A percentile compares a stretch with the other conserved stretches of the same genome.
These are phyloP conservation scores for Fusarium falciforme DNA, from an alignment of 2,329 filamentous ascomycete genomes.

Conservation along the genomic window DNA sequence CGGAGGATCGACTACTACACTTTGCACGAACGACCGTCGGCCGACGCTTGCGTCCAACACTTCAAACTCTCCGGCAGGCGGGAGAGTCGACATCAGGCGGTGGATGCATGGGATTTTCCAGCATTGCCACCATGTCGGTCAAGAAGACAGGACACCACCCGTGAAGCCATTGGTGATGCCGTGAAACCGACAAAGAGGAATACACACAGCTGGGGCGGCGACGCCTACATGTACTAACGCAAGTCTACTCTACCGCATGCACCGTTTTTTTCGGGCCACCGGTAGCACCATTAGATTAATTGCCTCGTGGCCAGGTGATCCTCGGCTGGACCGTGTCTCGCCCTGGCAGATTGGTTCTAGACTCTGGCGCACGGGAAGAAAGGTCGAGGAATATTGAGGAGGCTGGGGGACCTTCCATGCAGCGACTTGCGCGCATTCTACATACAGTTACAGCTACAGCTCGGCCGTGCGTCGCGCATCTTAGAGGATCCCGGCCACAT, in stretches of 20 bases:
- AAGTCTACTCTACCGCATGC: slow-evolving; percentile 17
- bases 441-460: neutral
- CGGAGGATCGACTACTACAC: slow-evolving; percentile 10
- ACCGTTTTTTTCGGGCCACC: neutral
- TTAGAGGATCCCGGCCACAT: slow-evolving; percentile 1
- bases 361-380: slow-evolving; percentile 7
- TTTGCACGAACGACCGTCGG: slow-evolving; percentile 4
- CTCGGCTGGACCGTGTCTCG: slow-evolving; percentile 11
- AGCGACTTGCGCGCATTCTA: neutral
- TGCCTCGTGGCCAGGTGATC: slow-evolving; percentile 27
- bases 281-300: slow-evolving; percentile 9
- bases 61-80: neutral
- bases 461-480: neutral
- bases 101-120: neutral
- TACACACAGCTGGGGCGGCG: slow-evolving; percentile 3
- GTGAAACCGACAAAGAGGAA: neutral
- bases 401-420: slow-evolving; percentile 9
- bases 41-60: slow-evolving; percentile 10
- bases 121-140: slow-evolving; percentile 10
- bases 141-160: neutral
- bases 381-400: slow-evolving; percentile 8
- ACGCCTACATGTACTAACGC: slow-evolving; percentile 20
- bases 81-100: neutral
- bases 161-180: neutral
- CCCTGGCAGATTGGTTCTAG: slow-evolving; percentile 21